Percentiles rank a stretch among this genome's conserved stretches.
Conservation (phyloP, 495 filamentous ascomycete species). For the Penicillium soppii region DNA sequence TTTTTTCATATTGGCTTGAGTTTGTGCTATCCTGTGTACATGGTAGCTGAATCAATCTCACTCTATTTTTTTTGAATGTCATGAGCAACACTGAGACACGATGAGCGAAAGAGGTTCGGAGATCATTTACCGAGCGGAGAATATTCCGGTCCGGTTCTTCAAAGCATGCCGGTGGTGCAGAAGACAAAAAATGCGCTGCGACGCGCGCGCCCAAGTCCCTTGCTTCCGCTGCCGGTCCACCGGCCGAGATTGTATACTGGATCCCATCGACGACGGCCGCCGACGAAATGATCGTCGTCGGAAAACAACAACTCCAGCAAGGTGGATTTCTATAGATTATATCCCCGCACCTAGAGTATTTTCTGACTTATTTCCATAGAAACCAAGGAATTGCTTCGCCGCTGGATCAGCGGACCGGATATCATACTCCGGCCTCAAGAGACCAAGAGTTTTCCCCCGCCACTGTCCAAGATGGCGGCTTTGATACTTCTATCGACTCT, state of each 20-base stretch:
- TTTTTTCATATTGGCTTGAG: no score
- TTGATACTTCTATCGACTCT: constrained; percentile 30
- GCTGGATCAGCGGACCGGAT: constrained; percentile 24
- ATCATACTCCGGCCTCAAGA: constrained; percentile 28
- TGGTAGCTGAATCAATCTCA: no score
- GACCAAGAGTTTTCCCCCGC: constrained; percentile 34
- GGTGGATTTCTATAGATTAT: constrained; percentile 8
- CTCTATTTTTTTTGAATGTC: no score
- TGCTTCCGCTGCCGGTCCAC: constrained; percentile 40
- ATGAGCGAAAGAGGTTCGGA: constrained; percentile 36
- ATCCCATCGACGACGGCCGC: constrained; percentile 34
- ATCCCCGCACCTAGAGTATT: not conserved
- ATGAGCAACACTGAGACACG: not conserved
- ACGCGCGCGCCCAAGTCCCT: constrained; percentile 41
- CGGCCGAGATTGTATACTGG: constrained; percentile 41
- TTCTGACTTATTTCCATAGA: constrained; percentile 18
- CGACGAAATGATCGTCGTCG: constrained; percentile 30
- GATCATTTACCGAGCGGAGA: constrained; percentile 36
- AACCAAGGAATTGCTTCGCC: constrained; percentile 24
- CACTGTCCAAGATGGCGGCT: constrained; percentile 20
- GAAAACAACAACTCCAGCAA: constrained; percentile 25
- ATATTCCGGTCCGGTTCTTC: constrained; percentile 36
- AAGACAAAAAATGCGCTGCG: constrained; percentile 45
- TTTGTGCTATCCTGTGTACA: no score
- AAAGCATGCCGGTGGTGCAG: constrained; percentile 46